Conservation (phyloP, 371 early-diverging fungal genomes). For the Mucor ambiguus region DNA sequence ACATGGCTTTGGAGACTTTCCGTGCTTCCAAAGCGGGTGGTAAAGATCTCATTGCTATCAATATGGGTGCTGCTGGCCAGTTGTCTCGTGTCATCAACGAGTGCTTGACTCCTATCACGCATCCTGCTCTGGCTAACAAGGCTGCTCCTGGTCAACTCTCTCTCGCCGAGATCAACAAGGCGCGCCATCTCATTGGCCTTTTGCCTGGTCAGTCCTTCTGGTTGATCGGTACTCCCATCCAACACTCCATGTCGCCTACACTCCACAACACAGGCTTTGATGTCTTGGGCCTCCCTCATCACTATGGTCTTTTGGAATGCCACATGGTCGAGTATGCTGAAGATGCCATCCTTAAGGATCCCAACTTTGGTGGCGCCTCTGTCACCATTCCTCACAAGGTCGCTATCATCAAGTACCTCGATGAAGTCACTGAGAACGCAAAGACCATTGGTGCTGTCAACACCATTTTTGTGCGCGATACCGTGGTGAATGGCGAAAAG, state of each 20-base stretch:
- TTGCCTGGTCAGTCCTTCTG: slow-evolving; percentile 72
- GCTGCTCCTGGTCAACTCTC: slow-evolving; percentile 97
- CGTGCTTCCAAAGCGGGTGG: slow-evolving; percentile 32
- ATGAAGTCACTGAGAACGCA: slow-evolving; percentile 75
- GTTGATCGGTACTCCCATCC: slow-evolving; percentile 93
- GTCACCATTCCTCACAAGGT: slow-evolving; percentile 96
- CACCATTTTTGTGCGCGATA: slow-evolving; percentile 68
- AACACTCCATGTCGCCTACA: slow-evolving; percentile 86
- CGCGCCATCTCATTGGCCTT: slow-evolving; percentile 73
- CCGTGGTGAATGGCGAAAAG: slow-evolving; percentile 38
- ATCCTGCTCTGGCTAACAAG: slow-evolving; percentile 71
- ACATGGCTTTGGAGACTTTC: slow-evolving; percentile 76
- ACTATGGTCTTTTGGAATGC: slow-evolving; percentile 76
- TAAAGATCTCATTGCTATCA: slow-evolving; percentile 87
- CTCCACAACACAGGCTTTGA: slow-evolving; percentile 93
- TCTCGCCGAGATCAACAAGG: slow-evolving; percentile 77
- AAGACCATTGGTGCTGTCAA: slow-evolving; percentile 93
- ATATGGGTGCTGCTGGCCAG: slow-evolving; percentile 92
- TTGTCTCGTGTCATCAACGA: slow-evolving; percentile 86
- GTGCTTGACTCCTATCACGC: slow-evolving; percentile 92
- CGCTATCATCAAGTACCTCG: slow-evolving; percentile 74
- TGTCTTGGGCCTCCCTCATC: slow-evolving; percentile 82
- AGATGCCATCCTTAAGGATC: slow-evolving; percentile 53
- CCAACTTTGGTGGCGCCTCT: slow-evolving; percentile 90
- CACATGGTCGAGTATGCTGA: slow-evolving; percentile 67